Percentiles rank a stretch among this genome's conserved stretches.
These are phyloP conservation scores for Corynascus novoguineensis DNA, from an alignment of 495 filamentous ascomycete genomes.

Conservation along the genomic window DNA sequence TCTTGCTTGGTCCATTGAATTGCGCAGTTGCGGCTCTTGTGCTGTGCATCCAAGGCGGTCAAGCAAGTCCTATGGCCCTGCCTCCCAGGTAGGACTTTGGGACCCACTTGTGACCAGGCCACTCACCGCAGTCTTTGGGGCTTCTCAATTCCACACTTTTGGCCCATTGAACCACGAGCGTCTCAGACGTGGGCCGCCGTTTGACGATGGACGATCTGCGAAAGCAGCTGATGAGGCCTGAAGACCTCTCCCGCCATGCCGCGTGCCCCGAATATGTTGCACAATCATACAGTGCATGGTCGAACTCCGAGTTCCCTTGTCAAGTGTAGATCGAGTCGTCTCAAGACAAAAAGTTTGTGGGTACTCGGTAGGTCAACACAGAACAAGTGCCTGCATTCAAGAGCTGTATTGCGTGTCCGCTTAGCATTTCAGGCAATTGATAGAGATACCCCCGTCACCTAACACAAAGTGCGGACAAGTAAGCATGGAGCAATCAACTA, in stretches of 20 bases:
- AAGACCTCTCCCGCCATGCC: not conserved
- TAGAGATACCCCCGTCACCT: too few relatives aligned
- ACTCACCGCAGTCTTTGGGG: not conserved
- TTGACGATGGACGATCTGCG: slow-evolving; percentile 7
- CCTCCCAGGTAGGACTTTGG: slow-evolving; percentile 23
- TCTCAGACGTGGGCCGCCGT: slow-evolving; percentile 1
- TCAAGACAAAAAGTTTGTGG: too few relatives aligned
- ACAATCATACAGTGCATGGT: not conserved
- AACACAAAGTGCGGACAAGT: too few relatives aligned
- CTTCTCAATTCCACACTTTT: slow-evolving; percentile 9
- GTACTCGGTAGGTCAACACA: too few relatives aligned
- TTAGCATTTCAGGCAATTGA: too few relatives aligned
- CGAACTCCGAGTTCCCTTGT: too few relatives aligned
- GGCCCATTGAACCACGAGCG: slow-evolving; percentile 4
- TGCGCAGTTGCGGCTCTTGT: slow-evolving; percentile 13
- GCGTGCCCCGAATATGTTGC: not conserved
- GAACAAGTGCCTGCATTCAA: too few relatives aligned
- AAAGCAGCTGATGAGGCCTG: not conserved
- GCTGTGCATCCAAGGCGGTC: not conserved
- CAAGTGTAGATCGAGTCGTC: too few relatives aligned
- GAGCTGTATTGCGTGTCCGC: too few relatives aligned
- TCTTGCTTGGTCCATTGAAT: not conserved
- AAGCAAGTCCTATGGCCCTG: slow-evolving; percentile 14
- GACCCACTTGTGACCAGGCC: not conserved
- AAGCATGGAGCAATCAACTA: too few relatives aligned